Evolutionary conservation across 192 early-diverging fungal species (phyloP), one percentile per base, ranked within the genome.

Genomic region (Phycomyces nitens): DNA sequence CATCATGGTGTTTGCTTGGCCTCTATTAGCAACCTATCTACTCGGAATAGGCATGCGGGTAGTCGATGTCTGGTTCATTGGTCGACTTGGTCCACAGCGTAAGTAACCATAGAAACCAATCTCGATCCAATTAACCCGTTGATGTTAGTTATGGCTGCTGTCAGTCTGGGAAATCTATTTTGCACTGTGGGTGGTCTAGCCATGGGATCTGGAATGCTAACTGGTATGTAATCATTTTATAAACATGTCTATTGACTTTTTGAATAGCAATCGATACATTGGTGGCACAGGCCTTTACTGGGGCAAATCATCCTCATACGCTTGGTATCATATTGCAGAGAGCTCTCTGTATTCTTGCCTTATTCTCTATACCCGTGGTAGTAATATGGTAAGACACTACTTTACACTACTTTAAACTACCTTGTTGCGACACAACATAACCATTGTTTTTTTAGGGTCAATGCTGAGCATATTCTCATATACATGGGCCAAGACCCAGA

Each of bases 181-280:
- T 49, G 34, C 24, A 70, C 56, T 14, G 44, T 70, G 1, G 26
- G 56, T 52, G 69, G 69, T 44, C 7, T 70, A 12, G 39, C 69
- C 42, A 15, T 70, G 12, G 69, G 69, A 53, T 38, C 38, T 7
- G 69, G 69, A 41, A 43, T 70, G 62, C 24, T 65, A 47, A 70
- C 69, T 57, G 69, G 69, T 70, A 63, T 7, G 38, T 47, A 50
- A 29, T 12, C 11, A 21, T 23, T 24, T 22, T 20, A 55, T 38
- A 34, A 38, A 54, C 22, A 64, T 55, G 55, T n/a, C 16, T 14
- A 24, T 39, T 10, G 10, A 60, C 14, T 18, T 40, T 18, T 24
- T 55, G 14, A 56, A 12, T 26, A 70, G 69, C 69, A 15, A 64
- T 70, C 9, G 69, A 70, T 49, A 70, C 69, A 12, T 42, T 70